Conservation (phyloP, 345 rosid genomes). For the Reutealis trisperma region DNA sequence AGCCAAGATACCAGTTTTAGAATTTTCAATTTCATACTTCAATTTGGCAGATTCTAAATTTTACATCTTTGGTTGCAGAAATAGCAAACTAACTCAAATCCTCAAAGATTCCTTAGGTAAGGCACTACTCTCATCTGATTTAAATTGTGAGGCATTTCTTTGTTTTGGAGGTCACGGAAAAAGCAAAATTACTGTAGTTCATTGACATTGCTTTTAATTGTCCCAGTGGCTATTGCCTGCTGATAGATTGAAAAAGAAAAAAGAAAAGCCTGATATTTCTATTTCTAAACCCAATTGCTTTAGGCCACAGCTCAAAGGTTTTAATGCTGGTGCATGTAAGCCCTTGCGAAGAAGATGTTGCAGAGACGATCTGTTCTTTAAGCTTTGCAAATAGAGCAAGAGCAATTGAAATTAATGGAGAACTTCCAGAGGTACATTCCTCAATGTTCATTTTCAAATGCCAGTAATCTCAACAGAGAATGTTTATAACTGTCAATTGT, state of each 20-base stretch:
- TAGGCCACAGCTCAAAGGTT: no score
- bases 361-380: constrained; percentile 80
- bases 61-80: constrained; percentile 60
- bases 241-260: neutral
- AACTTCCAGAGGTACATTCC: constrained; percentile 51
- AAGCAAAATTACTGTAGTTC: neutral
- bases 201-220: neutral
- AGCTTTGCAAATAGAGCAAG: constrained; percentile 86
- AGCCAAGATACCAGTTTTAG: constrained; percentile 17
- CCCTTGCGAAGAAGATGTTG: constrained; percentile 32
- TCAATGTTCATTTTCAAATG: neutral
- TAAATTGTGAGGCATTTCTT: neutral
- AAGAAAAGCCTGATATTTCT: neutral
- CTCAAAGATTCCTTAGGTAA: constrained; percentile 93
- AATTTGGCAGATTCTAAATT: neutral
- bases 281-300: constrained; percentile 13
- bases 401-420: constrained; percentile 62
- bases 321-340: no score
- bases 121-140: constrained; percentile 18
- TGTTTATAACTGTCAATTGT: constrained; percentile 5
- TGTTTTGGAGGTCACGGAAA: neutral
- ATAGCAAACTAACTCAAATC: constrained; percentile 95
- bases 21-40: constrained; percentile 21
- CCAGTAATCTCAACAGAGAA: neutral
- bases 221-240: neutral